Base-by-base conservation (phyloP, 2,329 filamentous ascomycete species). In the Juglanconis oblonga region DNA sequence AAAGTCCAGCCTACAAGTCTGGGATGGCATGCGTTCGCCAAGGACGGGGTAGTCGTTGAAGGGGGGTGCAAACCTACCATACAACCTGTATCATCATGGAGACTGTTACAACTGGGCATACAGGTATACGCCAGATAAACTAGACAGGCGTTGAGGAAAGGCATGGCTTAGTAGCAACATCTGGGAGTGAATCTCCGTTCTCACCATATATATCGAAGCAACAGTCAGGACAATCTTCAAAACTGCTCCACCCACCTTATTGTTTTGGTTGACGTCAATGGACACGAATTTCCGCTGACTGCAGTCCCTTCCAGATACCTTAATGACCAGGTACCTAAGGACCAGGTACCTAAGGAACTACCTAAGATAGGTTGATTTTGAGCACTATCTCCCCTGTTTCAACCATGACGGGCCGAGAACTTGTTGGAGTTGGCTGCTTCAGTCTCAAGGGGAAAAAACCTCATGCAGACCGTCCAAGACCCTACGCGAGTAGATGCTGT, bases 121-220 rank as follows among this genome's bases (percentile, higher is more conserved):
- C 13, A n/a, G 24, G 42, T 13, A 58, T 49, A 53, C 17, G 42
- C 10, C 49, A 38, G 57, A 36, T 40, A 56, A 33, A 58, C 42
- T 42, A 31, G 31, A 6, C 33, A 35, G 14, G 56, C 50, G 42
- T 53, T 42, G 24, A 45, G 42, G 24, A 24, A 32, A 13, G 50
- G 45, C 13, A 38, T 38, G 42, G 51, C 32, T n/a, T 33, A 17
- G 35, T 9, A 24, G 14, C 17, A n/a, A 45, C 17, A 32, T 36
- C 13, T 52, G 48, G 31, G 35, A 44, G 36, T 52, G 48, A n/a
- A 35, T 4, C 32, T 59, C 57, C n/a, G 40, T 5, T 45, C 29
- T 56, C 52, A 48, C 48, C 35, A 51, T 51, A 42, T 63, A 63
- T 17, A 58, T 57, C 38, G 38, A 52, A 29, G 48, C 51, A 31